phyloP scores from a whole-genome alignment of 148 eudicot genomes.

The Agrostemma githago region DNA sequence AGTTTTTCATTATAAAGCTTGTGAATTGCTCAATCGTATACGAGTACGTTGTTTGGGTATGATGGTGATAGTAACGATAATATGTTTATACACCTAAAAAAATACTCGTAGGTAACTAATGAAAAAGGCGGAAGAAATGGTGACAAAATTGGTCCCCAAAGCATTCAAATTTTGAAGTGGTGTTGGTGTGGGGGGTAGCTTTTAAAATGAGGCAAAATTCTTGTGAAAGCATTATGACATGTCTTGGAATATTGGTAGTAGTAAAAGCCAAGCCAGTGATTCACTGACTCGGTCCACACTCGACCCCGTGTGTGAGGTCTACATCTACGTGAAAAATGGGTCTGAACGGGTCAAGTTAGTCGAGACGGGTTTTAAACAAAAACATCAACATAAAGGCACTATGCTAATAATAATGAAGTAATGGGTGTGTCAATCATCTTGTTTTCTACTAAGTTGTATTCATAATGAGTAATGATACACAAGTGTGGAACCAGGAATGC shows the following conservation, averaged over 20 bases:
- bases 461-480: slow-evolving; percentile 10
- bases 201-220: slow-evolving; percentile 17
- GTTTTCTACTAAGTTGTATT: neutral
- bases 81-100: neutral
- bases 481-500: slow-evolving; percentile 18
- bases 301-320: too few species aligned
- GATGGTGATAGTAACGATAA: neutral
- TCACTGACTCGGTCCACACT: neutral
- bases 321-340: too few species aligned
- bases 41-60: neutral
- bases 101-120: neutral
- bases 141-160: slow-evolving; percentile 8
- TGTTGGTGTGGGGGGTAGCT: neutral
- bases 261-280: neutral
- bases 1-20: too few species aligned
- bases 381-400: neutral
- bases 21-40: too few species aligned
- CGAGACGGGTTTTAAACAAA: neutral
- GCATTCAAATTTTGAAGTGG: slow-evolving; percentile 25
- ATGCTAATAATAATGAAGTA: neutral
- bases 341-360: too few species aligned
- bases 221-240: slow-evolving; percentile 24
- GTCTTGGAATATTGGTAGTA: slow-evolving; percentile 21
- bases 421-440: slow-evolving; percentile 1
- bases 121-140: too few species aligned